Evolutionary conservation across 2,329 filamentous ascomycete species (phyloP).

Genomic region (Aspergillus melleus): DNA sequence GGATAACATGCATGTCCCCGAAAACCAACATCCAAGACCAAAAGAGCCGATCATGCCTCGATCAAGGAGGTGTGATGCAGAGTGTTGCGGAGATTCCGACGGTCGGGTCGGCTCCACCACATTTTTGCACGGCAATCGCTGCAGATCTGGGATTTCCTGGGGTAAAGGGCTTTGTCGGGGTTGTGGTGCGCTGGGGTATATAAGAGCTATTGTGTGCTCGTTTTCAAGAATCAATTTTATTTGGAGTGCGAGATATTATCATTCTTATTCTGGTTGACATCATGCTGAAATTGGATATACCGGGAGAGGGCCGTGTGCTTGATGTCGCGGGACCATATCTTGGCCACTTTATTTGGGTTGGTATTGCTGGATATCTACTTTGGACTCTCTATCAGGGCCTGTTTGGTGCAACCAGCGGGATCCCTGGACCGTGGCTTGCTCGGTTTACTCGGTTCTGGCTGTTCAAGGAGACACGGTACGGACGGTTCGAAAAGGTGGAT

Average conservation of each 20-base stretch:
- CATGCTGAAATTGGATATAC: no score
- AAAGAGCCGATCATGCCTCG: neutral
- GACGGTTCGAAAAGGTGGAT: conserved; percentile 1
- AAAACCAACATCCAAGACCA: neutral
- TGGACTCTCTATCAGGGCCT: neutral
- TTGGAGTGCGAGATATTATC: neutral
- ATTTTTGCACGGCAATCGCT: neutral
- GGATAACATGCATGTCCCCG: neutral
- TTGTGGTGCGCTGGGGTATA: neutral
- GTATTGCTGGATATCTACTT: neutral
- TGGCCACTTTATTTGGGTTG: neutral
- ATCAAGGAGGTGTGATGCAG: neutral
- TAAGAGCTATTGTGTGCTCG: neutral
- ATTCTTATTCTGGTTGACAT: neutral
- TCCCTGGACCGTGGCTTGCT: neutral
- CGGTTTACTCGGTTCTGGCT: conserved; percentile 27
- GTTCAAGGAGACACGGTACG: neutral
- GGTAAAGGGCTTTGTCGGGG: neutral
- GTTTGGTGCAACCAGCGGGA: neutral
- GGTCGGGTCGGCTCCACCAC: neutral
- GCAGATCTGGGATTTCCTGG: neutral
- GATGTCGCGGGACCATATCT: neutral
- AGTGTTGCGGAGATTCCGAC: neutral
- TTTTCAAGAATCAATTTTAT: neutral
- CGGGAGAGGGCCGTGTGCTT: no score